A percentile compares a stretch with the other conserved stretches of the same genome.
phyloP scores from a whole-genome alignment of 2,329 filamentous ascomycete species.

The Xylaria hypoxylon region DNA sequence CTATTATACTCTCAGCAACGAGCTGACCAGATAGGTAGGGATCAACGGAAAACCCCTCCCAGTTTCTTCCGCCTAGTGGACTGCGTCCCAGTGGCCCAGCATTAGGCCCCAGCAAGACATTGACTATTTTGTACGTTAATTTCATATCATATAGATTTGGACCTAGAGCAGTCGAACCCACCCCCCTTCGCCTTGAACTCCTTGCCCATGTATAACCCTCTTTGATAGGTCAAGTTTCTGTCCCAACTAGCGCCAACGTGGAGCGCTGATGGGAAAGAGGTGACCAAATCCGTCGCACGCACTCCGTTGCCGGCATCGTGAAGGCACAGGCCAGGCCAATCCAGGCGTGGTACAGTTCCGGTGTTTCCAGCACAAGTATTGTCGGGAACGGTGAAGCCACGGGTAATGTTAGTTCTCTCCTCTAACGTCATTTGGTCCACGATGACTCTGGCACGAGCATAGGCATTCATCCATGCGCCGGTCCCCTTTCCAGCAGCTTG shows the following conservation, averaged over 20 bases:
- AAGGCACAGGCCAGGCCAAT: constrained; percentile 61
- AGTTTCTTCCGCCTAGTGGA: constrained; percentile 76
- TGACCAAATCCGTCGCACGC: constrained; percentile 61
- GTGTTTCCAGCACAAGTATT: constrained; percentile 63
- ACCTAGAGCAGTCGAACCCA: constrained; percentile 33
- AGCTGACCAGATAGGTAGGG: constrained; percentile 77
- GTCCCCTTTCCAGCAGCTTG: constrained; percentile 51
- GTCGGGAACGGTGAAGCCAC: constrained; percentile 58
- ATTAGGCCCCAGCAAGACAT: constrained; percentile 73
- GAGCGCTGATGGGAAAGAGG: constrained; percentile 60
- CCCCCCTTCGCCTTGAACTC: constrained; percentile 67
- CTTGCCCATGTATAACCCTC: constrained; percentile 64
- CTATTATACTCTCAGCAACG: constrained; percentile 77
- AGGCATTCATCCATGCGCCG: constrained; percentile 67
- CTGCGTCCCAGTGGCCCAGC: constrained; percentile 77
- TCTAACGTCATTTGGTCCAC: constrained; percentile 73
- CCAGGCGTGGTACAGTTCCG: constrained; percentile 58
- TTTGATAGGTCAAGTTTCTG: constrained; percentile 61
- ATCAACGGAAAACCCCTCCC: constrained; percentile 73
- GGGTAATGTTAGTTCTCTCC: constrained; percentile 68
- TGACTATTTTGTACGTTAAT: constrained; percentile 50
- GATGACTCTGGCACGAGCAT: constrained; percentile 66
- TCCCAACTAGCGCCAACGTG: constrained; percentile 67
- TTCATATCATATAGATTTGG: not conserved
- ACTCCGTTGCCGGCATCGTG: constrained; percentile 64